These are phyloP conservation scores for Williopsis jadinii DNA, from an alignment of 1,139 yeast species.

Conservation along the genomic window DNA sequence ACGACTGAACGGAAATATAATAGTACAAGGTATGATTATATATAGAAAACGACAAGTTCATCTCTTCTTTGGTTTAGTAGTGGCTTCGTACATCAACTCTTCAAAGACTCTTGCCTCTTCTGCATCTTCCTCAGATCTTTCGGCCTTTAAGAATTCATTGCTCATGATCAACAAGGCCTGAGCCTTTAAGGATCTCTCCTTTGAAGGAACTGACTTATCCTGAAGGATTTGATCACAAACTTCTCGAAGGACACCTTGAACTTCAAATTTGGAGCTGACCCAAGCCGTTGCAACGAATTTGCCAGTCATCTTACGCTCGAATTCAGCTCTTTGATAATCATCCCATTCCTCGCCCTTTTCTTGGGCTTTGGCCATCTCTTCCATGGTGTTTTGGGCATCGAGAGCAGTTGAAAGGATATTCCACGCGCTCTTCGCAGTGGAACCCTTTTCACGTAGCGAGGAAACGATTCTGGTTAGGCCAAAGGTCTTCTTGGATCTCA, in stretches of 20 bases:
- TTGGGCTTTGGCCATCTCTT: constrained; percentile 53
- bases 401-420: constrained; percentile 61
- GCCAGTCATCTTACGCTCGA: constrained; percentile 63
- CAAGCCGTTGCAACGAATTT: constrained; percentile 72
- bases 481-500: constrained; percentile 65
- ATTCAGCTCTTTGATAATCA: constrained; percentile 48
- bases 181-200: constrained; percentile 50
- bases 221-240: constrained; percentile 55
- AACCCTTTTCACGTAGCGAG: constrained; percentile 66
- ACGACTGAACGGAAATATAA: constrained; percentile 7
- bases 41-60: constrained; percentile 2
- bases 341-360: constrained; percentile 44
- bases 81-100: constrained; percentile 66
- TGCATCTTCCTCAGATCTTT: constrained; percentile 62
- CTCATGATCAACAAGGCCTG: constrained; percentile 55
- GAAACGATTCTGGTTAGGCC: constrained; percentile 57
- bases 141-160: constrained; percentile 44
- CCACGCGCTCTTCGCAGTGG: constrained; percentile 62
- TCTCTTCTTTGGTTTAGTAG: constrained; percentile 11
- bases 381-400: constrained; percentile 72
- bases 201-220: constrained; percentile 46
- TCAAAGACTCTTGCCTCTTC: constrained; percentile 73
- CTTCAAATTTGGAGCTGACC: constrained; percentile 73
- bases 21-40: constrained; percentile 4
- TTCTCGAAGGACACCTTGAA: constrained; percentile 57